phyloP scores from a whole-genome alignment of 805 yeast genomes.

The Barnettozyma sp. region DNA sequence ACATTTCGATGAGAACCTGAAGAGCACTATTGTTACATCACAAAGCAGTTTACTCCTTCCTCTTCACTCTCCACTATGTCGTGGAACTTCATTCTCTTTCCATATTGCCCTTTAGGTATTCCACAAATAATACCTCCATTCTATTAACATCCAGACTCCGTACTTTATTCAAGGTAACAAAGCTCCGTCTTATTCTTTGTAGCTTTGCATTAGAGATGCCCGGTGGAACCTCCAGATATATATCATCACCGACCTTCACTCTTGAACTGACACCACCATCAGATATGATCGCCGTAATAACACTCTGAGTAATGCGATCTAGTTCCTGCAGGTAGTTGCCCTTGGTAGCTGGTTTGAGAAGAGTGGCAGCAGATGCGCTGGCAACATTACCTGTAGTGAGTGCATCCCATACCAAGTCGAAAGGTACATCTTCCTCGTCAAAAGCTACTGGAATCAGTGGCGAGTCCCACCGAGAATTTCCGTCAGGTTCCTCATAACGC shows the following conservation, averaged over 20 bases:
- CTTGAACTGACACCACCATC: constrained; percentile 45
- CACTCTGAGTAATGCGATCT: constrained; percentile 62
- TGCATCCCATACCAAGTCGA: constrained; percentile 62
- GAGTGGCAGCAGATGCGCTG: constrained; percentile 80
- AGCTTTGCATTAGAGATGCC: constrained; percentile 66
- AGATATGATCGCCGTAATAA: constrained; percentile 55
- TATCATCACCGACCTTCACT: constrained; percentile 35
- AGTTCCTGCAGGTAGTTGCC: constrained; percentile 71
- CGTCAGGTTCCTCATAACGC: constrained; percentile 92
- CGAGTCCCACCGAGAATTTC: constrained; percentile 84
- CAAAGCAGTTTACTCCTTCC: neutral
- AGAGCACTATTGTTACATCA: too few species aligned
- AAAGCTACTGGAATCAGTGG: constrained; percentile 69
- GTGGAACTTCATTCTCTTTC: constrained; percentile 18
- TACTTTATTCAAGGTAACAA: constrained; percentile 73
- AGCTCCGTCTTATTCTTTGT: constrained; percentile 79
- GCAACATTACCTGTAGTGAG: constrained; percentile 48
- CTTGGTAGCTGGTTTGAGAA: constrained; percentile 71
- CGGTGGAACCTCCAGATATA: constrained; percentile 56
- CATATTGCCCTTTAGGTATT: constrained; percentile 58
- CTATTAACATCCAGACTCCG: constrained; percentile 65
- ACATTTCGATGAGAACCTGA: too few species aligned
- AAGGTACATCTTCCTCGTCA: constrained; percentile 48
- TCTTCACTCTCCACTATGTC: neutral
- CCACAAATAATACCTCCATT: constrained; percentile 67